Evolutionary conservation across 2,329 filamentous ascomycete species (phyloP).

Genomic region (Myriosclerotinia curreyana): DNA sequence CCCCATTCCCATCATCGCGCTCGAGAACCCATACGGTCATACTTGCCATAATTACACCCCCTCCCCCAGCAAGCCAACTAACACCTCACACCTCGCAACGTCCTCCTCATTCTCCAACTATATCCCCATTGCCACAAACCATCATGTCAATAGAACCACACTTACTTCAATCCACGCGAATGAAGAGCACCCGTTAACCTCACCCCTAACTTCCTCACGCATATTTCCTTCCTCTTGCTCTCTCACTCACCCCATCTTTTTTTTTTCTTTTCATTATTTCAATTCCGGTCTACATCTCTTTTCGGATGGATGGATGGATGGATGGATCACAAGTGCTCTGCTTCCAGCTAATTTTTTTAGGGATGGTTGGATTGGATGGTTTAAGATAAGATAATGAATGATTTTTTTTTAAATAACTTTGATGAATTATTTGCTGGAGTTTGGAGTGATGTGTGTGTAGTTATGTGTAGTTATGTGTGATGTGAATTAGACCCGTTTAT

Average conservation of each 20-base stretch:
- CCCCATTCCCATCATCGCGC: background rate
- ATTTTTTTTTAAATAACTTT: conserved; percentile 16
- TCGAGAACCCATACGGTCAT: background rate
- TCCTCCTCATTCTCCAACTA: background rate
- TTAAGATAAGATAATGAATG: conserved; percentile 20
- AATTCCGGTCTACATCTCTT: conserved; percentile 5
- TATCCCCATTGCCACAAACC: background rate
- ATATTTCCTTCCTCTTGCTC: conserved; percentile 7
- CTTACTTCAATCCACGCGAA: background rate
- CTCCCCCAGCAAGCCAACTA: conserved; percentile 3
- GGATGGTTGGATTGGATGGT: conserved; percentile 14
- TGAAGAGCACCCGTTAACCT: background rate
- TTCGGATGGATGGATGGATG: conserved; percentile 6
- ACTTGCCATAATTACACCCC: conserved; percentile 3
- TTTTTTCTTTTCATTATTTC: conserved; percentile 8
- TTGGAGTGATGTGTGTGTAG: background rate
- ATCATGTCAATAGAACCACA: conserved; percentile 8
- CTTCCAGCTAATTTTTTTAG: conserved; percentile 13
- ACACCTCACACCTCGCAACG: background rate
- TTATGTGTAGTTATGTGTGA: no score
- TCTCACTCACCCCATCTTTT: background rate
- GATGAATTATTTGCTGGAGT: background rate
- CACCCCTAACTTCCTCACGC: background rate
- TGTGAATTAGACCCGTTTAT: background rate
- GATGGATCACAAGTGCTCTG: conserved; percentile 2